phyloP scores from a whole-genome alignment of 73 alveolate genomes.

The Paramecium biaurelia region DNA sequence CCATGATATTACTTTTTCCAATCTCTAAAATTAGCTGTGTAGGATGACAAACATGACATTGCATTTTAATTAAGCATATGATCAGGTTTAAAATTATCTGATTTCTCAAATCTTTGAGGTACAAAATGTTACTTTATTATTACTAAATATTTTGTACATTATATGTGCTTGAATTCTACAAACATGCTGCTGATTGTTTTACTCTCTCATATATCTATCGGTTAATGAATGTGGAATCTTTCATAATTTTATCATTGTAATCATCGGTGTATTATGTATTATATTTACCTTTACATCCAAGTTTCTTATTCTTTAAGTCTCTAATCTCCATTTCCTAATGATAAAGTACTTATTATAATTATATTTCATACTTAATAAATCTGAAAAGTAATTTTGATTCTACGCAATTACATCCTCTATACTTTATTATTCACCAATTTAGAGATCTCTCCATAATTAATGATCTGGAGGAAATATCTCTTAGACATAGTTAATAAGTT shows the following conservation, averaged over 20 bases:
- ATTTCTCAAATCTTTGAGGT: neutral
- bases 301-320: neutral
- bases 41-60: neutral
- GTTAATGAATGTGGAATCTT: neutral
- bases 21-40: neutral
- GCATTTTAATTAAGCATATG: neutral
- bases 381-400: neutral
- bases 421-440: neutral
- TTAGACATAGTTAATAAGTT: neutral
- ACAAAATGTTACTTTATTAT: neutral
- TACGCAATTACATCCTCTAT: neutral
- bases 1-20: constrained; percentile 31
- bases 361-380: neutral
- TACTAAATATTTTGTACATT: neutral
- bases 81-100: constrained; percentile 10
- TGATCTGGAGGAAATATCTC: constrained; percentile 13
- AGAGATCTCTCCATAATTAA: neutral
- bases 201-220: neutral
- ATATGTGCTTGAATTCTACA: neutral
- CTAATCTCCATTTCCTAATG: neutral
- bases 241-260: neutral
- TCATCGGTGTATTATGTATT: neutral
- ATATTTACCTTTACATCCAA: neutral
- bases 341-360: neutral
- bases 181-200: neutral